Percentiles rank a stretch among this genome's conserved stretches.
Conservation (phyloP, 169 alveolate genomes). For the Amoebophrya sp. region DNA sequence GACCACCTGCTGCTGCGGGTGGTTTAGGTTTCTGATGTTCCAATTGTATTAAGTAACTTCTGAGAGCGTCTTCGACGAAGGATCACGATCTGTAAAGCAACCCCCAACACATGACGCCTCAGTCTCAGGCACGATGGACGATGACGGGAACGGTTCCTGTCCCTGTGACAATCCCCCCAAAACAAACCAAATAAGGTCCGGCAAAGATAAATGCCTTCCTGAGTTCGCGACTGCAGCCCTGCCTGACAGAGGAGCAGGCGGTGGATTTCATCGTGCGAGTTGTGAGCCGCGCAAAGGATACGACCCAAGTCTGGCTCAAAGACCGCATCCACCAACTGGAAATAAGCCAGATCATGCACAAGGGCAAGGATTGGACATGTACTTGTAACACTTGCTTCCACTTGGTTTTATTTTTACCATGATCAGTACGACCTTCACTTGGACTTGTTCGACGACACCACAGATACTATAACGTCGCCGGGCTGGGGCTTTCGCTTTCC, state of each 20-base stretch:
- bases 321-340: not conserved
- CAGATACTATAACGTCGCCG: too few species aligned
- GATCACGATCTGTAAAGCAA: too few species aligned
- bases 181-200: not conserved
- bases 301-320: not conserved
- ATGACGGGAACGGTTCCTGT: too few species aligned
- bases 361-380: not conserved
- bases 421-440: too few species aligned
- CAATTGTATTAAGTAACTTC: not conserved
- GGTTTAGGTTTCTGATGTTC: not conserved
- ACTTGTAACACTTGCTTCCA: too few species aligned
- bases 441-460: too few species aligned
- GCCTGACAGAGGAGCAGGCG: not conserved
- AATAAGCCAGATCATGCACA: not conserved
- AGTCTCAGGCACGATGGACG: too few species aligned
- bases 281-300: not conserved
- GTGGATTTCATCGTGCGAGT: not conserved
- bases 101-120: too few species aligned
- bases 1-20: too few species aligned
- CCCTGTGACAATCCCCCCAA: not conserved
- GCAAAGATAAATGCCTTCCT: not conserved
- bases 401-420: too few species aligned
- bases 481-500: too few species aligned
- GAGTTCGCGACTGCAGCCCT: not conserved
- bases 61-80: not conserved